A percentile compares a stretch with the other conserved stretches of the same genome.
These are phyloP conservation scores for Ascosphaera apis DNA, from an alignment of 2,329 filamentous ascomycete genomes.

Conservation along the genomic window DNA sequence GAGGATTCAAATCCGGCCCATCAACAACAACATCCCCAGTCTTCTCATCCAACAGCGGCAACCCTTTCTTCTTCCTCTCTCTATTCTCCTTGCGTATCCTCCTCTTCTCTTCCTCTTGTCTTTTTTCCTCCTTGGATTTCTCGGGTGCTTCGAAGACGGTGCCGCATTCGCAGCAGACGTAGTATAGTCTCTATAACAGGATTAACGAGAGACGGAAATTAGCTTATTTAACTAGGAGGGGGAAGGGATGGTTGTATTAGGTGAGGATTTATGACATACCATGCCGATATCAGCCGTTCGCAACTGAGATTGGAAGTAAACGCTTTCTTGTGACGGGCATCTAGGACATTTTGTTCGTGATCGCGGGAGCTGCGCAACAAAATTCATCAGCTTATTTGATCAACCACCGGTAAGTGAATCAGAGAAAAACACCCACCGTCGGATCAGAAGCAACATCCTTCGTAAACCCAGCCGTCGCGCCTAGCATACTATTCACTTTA, in stretches of 20 bases:
- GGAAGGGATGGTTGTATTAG: no score
- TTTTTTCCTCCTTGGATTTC: not conserved
- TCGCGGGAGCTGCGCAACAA: conserved; percentile 56
- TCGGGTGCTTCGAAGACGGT: conserved; percentile 39
- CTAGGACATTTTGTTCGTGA: conserved; percentile 65
- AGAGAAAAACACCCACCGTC: conserved; percentile 51
- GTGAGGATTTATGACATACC: no score
- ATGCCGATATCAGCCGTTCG: conserved; percentile 93
- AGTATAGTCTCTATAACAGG: conserved; percentile 52
- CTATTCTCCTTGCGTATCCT: not conserved
- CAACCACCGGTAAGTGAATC: not conserved
- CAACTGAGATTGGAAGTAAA: conserved; percentile 98
- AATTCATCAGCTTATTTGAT: conserved; percentile 6
- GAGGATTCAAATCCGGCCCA: not conserved
- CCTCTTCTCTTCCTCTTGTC: not conserved
- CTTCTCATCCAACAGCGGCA: not conserved
- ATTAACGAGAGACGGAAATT: no score
- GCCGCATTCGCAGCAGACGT: conserved; percentile 84
- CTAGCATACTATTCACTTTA: conserved; percentile 69
- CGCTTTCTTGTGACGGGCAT: conserved; percentile 71
- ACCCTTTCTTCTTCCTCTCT: not conserved
- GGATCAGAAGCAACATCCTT: conserved; percentile 94
- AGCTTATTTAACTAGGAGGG: no score
- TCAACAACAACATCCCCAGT: not conserved
- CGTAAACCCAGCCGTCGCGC: conserved; percentile 90